Conservation (phyloP, 345 rosid species). For the Arabidopsis arenosa region DNA sequence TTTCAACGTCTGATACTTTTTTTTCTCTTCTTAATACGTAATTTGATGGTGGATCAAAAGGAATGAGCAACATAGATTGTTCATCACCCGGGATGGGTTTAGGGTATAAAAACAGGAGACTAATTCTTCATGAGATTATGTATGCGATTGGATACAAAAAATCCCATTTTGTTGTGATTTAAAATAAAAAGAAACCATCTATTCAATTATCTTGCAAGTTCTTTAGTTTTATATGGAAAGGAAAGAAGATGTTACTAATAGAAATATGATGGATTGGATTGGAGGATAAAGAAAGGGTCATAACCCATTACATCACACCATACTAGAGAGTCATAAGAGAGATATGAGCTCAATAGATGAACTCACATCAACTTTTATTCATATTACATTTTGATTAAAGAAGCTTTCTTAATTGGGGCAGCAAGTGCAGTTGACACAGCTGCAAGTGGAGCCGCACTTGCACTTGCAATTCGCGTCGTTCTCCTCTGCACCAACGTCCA, state of each 20-base stretch:
- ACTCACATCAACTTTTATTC: constrained; percentile 37
- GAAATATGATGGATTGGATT: constrained; percentile 30
- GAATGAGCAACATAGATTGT: constrained; percentile 20
- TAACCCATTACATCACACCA: constrained; percentile 38
- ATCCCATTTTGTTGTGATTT: constrained; percentile 24
- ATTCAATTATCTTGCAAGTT: background rate
- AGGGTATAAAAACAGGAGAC: constrained; percentile 24
- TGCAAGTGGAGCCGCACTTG: constrained; percentile 83
- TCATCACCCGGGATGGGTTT: constrained; percentile 37
- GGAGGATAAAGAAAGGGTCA: constrained; percentile 1
- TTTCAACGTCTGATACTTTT: constrained; percentile 63
- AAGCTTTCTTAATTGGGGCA: constrained; percentile 36
- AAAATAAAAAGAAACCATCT: constrained; percentile 15
- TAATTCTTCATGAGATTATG: constrained; percentile 21
- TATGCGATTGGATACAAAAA: constrained; percentile 21
- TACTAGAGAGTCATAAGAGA: constrained; percentile 27
- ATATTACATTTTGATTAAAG: constrained; percentile 33
- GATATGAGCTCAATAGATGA: constrained; percentile 17
- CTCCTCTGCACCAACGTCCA: constrained; percentile 54
- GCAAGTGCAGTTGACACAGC: constrained; percentile 75
- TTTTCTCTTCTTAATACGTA: background rate
- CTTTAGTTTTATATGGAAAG: background rate
- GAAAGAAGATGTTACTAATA: constrained; percentile 9
- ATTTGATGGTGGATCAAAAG: constrained; percentile 1
- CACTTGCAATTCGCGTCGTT: constrained; percentile 58